Conservation (phyloP, 768 basidiomycete species). For the Tricholoma matsutake region DNA sequence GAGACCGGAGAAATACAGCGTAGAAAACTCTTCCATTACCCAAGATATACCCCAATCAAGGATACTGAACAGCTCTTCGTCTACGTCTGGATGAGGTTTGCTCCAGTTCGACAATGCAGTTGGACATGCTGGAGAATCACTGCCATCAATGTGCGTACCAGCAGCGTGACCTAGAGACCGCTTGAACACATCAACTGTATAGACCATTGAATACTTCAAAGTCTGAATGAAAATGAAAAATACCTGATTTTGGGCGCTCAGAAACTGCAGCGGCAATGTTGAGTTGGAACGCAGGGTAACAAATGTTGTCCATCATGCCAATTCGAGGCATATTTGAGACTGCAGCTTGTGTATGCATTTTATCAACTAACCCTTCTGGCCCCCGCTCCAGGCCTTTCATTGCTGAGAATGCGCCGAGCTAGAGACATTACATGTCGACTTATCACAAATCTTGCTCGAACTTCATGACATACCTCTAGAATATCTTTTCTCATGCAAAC, state of each 20-base stretch:
- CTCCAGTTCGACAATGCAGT: neutral
- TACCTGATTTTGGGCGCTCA: neutral
- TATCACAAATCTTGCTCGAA: neutral
- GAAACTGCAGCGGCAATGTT: neutral
- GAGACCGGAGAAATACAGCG: neutral
- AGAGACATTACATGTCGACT: neutral
- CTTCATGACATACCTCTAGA: neutral
- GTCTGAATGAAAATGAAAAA: neutral
- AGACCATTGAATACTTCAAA: neutral
- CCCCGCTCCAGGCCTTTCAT: constrained; percentile 1
- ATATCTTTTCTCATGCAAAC: neutral
- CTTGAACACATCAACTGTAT: neutral
- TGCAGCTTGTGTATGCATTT: neutral
- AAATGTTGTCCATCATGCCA: neutral
- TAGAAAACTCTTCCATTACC: neutral
- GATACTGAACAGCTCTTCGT: neutral
- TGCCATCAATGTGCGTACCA: neutral
- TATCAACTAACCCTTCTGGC: neutral
- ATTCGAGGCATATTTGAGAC: neutral
- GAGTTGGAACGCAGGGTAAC: neutral
- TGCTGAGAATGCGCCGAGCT: neutral
- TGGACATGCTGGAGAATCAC: neutral
- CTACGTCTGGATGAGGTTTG: neutral
- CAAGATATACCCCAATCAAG: neutral
- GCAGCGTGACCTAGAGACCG: neutral